Evolutionary conservation across 345 rosid species (phyloP), one percentile per base, ranked within the genome.

Genomic region (Linum tenue): DNA sequence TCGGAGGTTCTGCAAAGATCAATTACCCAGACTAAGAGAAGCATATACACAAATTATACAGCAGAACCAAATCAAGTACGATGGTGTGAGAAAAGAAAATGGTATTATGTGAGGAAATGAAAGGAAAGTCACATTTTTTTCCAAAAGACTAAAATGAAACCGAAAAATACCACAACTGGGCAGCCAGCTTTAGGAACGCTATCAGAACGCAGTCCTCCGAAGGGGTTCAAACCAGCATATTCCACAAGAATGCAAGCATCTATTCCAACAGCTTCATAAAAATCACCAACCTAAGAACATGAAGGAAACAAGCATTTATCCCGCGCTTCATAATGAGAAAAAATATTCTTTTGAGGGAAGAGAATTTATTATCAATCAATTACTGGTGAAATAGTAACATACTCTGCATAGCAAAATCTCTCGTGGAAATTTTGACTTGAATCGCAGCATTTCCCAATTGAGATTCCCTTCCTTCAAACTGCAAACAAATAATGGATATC

Each of bases 241-340:
- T 92, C 98, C 65, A 92, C 98, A 38, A 92, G 92, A 72, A 92
- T 72, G 72, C 98, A 92, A 41, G 97, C 97, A 85, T 92, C 98
- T 67, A 92, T 85, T 65, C 98, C 98, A 59, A 92, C 76, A 64
- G 98, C 86, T 75, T 92, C 98, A 75, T 90, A 92, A 74, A 92
- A 90, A 9, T 92, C 98, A 44, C 98, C 98, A 38, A 92, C 98
- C 97, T 92, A 83, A 41, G 69, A 35, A 37, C 7, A 39, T 10
- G 63, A 76, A 67, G 31, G 31, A 22, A 22, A 22, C 31, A 22
- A 22, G 31, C 42, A 63, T 15, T 48, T 67, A 7, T 61, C 12
- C 1, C 31, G 50, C 62, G 4, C 38, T 16, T 59, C 5, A 22
- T 1, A 51, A 39, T 10, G 12, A 9, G 11, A 10, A 39, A 58